phyloP scores from a whole-genome alignment of 352 stramenopile species.

The Phytopythium vexans region DNA sequence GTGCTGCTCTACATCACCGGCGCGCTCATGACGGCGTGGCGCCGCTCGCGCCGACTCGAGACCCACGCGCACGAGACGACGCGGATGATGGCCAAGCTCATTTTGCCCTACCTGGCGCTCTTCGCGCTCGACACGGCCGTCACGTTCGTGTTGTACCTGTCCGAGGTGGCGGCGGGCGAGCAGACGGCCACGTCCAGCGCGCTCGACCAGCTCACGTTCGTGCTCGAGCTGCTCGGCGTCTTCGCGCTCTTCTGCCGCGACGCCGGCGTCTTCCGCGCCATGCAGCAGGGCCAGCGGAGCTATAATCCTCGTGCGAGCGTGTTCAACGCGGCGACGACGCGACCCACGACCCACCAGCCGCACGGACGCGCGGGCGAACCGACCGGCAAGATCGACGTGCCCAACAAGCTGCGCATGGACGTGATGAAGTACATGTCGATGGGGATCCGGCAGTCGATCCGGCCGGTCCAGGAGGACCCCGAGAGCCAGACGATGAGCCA shows the following conservation, averaged over 20 bases:
- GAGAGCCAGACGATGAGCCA: slow-evolving; percentile 70
- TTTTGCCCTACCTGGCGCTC: slow-evolving; percentile 70
- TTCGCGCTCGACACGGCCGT: slow-evolving; percentile 53
- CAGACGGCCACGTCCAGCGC: slow-evolving; percentile 49
- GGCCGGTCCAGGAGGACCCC: slow-evolving; percentile 15
- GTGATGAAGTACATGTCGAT: slow-evolving; percentile 88
- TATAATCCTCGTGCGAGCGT: slow-evolving; percentile 13
- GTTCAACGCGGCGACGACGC: slow-evolving; percentile 16
- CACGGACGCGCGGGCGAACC: slow-evolving; percentile 6
- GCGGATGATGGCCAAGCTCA: slow-evolving; percentile 79
- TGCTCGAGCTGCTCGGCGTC: slow-evolving; percentile 61
- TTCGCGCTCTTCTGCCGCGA: slow-evolving; percentile 79
- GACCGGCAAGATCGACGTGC: slow-evolving; percentile 57
- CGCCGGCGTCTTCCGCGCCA: slow-evolving; percentile 50
- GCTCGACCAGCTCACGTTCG: slow-evolving; percentile 68
- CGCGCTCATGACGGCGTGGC: slow-evolving; percentile 61
- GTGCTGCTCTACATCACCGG: slow-evolving; percentile 65
- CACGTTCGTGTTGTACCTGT: slow-evolving; percentile 50
- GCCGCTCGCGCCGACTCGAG: slow-evolving; percentile 69
- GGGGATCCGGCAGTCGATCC: slow-evolving; percentile 75
- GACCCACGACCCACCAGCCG: slow-evolving; percentile 4
- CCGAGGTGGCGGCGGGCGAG: slow-evolving; percentile 26
- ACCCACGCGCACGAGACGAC: slow-evolving; percentile 75
- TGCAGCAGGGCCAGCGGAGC: slow-evolving; percentile 7
- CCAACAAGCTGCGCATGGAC: slow-evolving; percentile 77